Percentiles rank a stretch among this genome's conserved stretches.
These are phyloP conservation scores for Glomus cerebriforme DNA, from an alignment of 192 early-diverging fungal genomes.

Conservation along the genomic window DNA sequence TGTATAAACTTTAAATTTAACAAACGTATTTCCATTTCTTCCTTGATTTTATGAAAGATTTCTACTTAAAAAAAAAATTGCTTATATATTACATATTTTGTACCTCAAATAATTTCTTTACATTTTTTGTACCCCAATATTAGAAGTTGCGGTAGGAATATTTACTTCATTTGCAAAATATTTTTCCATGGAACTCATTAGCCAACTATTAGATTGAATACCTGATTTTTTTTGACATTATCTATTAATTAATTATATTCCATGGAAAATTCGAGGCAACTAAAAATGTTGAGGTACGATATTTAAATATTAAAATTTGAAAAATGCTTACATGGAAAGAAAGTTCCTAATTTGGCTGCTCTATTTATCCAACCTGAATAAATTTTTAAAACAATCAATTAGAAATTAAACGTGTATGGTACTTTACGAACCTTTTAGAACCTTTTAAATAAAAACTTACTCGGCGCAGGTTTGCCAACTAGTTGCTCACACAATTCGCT, in stretches of 20 bases:
- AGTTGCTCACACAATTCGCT: constrained; percentile 16
- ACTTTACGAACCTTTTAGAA: background rate
- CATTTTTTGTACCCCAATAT: background rate
- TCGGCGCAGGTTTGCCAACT: constrained; percentile 25
- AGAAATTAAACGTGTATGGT: too few relatives aligned
- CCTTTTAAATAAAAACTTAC: constrained; percentile 7
- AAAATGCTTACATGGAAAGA: constrained; percentile 42
- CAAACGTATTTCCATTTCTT: too few relatives aligned
- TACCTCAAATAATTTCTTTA: background rate
- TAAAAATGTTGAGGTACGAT: background rate
- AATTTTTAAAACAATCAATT: background rate
- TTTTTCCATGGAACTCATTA: background rate
- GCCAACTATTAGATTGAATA: background rate
- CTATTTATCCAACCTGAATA: constrained; percentile 48
- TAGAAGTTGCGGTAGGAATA: background rate
- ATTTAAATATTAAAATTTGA: background rate
- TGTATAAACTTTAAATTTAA: too few relatives aligned
- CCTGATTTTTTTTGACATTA: background rate
- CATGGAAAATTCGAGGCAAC: background rate
- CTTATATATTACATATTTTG: background rate
- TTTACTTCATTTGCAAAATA: background rate
- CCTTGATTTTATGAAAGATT: too few relatives aligned
- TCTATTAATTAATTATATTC: background rate
- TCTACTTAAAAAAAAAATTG: too few relatives aligned
- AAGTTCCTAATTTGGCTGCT: constrained; percentile 47